Base-by-base conservation (phyloP, 345 rosid genomes). In the Kandelia obovata region DNA sequence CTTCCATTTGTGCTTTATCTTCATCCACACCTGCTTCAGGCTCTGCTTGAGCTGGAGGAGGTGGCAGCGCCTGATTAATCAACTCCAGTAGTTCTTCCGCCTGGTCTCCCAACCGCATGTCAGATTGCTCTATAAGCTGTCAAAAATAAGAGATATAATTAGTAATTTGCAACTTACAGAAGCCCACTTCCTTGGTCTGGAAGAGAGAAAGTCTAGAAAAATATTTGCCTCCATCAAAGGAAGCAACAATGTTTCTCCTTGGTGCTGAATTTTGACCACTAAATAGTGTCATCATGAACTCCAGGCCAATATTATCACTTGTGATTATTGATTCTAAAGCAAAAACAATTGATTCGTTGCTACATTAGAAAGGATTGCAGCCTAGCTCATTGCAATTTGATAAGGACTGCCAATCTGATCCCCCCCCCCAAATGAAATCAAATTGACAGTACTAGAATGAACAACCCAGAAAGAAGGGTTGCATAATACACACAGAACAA, bases 71-170 rank as follows among this genome's bases (percentile, higher is more conserved):
- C 61, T 73, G 67, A 5, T 28, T 37, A 34, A 76, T 76, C 67
- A 76, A 6, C 66, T 78, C 71, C 9, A 70, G 49, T 7, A 84
- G 37, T 53, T 84, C 80, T 60, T 80, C 63, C 47, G 79, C 73
- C 69, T 68, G 73, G 26, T 58, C 69, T 52, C 67, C 80, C 37
- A 80, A 68, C 16, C 88, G 80, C 7, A 37, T 13, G 6, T 77
- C 84, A 0, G 73, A 71, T 53, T 73, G 69, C 77, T 79, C 85
- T 56, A 79, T 73, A 43, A 84, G 71, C 85, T 84, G 63, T 4
- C 5, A 62, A 25, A 53, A n/a, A 49, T 27, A 21, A 3, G 6
- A 23, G 59, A 27, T 13, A 25, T 56, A 25, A 56, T 11, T 2
- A 25, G 26, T 27, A 21, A 25, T 21, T 56, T 11, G 59, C 30